A percentile compares a stretch with the other conserved stretches of the same genome.
Evolutionary conservation across 225 moss, liverwort and hornwort genomes (phyloP).

Genomic region (Marchantia paleacea): DNA sequence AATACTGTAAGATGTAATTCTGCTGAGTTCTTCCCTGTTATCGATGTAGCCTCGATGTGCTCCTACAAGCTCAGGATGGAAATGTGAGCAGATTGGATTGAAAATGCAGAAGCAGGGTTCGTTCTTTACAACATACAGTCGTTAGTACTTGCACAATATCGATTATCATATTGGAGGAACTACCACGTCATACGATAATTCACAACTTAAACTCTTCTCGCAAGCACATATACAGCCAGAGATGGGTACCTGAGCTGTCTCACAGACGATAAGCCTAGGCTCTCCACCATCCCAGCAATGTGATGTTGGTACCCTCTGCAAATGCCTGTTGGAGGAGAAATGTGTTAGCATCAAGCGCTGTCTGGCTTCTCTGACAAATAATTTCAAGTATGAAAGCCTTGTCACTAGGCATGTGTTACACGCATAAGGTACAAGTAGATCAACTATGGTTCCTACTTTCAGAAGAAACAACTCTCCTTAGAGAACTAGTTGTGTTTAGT

Average conservation of each 20-base stretch:
- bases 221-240: background rate
- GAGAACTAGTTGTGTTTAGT: background rate
- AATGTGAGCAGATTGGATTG: background rate
- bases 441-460: background rate
- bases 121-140: background rate
- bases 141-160: background rate
- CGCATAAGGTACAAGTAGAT: background rate
- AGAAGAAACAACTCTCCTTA: background rate
- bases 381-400: background rate
- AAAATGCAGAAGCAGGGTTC: background rate
- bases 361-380: background rate
- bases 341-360: background rate
- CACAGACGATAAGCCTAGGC: conserved; percentile 69
- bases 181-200: background rate
- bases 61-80: background rate
- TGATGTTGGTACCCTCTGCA: conserved; percentile 48
- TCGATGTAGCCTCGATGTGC: conserved; percentile 22
- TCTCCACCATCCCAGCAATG: conserved; percentile 90
- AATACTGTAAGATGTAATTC: conserved; percentile 49
- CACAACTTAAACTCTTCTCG: background rate
- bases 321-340: conserved; percentile 15
- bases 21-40: conserved; percentile 25
- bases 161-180: background rate
- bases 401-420: background rate
- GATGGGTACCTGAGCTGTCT: conserved; percentile 47